A percentile compares a stretch with the other conserved stretches of the same genome.
Conservation (phyloP, 2,329 filamentous ascomycete genomes). For the Teratosphaeria viscida region DNA sequence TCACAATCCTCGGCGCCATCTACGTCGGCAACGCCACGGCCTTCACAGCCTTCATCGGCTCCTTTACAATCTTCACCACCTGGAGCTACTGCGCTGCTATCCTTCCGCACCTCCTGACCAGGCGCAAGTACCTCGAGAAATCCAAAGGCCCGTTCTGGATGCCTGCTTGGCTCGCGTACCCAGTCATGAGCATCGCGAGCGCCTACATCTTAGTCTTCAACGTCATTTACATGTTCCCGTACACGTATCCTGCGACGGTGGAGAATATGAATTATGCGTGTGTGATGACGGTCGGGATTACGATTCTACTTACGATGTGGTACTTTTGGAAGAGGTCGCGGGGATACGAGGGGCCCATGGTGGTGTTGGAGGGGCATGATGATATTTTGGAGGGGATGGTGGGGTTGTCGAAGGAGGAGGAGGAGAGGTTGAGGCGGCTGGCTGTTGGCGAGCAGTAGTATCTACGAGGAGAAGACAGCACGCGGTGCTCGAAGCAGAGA, state of each 20-base stretch:
- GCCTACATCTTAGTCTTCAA: constrained; percentile 51
- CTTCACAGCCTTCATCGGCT: constrained; percentile 56
- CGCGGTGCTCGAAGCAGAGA: not conserved
- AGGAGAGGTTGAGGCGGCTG: not conserved
- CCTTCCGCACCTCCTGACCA: constrained; percentile 36
- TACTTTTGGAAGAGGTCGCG: constrained; percentile 29
- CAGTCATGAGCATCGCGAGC: constrained; percentile 43
- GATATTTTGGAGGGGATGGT: constrained; percentile 16
- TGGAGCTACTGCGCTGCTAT: constrained; percentile 55
- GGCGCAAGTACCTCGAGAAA: constrained; percentile 30
- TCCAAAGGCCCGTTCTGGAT: constrained; percentile 50
- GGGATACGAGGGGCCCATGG: constrained; percentile 31
- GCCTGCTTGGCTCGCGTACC: constrained; percentile 37
- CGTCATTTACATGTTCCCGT: constrained; percentile 42
- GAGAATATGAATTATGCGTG: constrained; percentile 2
- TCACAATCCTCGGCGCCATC: constrained; percentile 50
- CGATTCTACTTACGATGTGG: constrained; percentile 40
- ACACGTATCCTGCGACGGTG: not conserved
- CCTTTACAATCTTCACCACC: constrained; percentile 45
- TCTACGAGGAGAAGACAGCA: not conserved
- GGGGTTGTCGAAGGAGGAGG: not conserved
- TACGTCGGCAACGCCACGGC: constrained; percentile 57
- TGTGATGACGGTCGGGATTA: constrained; percentile 41
- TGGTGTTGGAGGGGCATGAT: constrained; percentile 16
- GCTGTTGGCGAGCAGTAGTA: not conserved